A percentile compares a stretch with the other conserved stretches of the same genome.
Evolutionary conservation across 2,329 filamentous ascomycete genomes (phyloP).

Genomic region (Colletotrichum caudatum): DNA sequence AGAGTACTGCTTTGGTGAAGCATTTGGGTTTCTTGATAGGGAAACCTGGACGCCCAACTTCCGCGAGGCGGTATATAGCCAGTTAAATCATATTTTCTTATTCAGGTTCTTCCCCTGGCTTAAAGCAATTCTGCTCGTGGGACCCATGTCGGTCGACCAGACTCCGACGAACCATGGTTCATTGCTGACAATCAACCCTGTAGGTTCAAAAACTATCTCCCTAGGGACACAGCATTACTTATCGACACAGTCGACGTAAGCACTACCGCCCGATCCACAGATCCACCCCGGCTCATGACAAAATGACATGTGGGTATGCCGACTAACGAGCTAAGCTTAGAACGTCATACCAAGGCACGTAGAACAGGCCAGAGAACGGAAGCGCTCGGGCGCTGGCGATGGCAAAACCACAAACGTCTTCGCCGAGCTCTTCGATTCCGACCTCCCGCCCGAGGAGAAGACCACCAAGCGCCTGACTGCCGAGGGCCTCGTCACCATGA

Average conservation of each 20-base stretch:
- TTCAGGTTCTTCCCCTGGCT: conserved; percentile 23
- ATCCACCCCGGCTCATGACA: neutral
- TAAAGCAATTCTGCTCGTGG: neutral
- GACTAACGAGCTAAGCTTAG: neutral
- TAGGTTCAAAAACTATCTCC: conserved; percentile 12
- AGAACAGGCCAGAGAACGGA: neutral
- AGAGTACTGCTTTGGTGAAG: conserved; percentile 53
- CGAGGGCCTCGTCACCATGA: conserved; percentile 53
- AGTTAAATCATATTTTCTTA: neutral
- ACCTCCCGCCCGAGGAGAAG: conserved; percentile 53
- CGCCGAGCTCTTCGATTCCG: conserved; percentile 46
- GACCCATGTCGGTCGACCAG: conserved; percentile 2
- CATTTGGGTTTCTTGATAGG: conserved; percentile 49
- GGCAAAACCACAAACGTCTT: conserved; percentile 33
- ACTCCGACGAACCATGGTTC: neutral
- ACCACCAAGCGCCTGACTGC: conserved; percentile 50
- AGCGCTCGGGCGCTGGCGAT: neutral
- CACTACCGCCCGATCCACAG: too few relatives aligned
- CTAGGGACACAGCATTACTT: conserved; percentile 2
- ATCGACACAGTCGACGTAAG: conserved; percentile 15
- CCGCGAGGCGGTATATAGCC: neutral
- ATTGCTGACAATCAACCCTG: neutral
- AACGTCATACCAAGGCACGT: conserved; percentile 10
- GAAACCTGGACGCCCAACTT: conserved; percentile 52
- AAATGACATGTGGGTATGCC: too few relatives aligned